Conservation (phyloP, 306 rosid genomes). For the Sicyos edulis region DNA sequence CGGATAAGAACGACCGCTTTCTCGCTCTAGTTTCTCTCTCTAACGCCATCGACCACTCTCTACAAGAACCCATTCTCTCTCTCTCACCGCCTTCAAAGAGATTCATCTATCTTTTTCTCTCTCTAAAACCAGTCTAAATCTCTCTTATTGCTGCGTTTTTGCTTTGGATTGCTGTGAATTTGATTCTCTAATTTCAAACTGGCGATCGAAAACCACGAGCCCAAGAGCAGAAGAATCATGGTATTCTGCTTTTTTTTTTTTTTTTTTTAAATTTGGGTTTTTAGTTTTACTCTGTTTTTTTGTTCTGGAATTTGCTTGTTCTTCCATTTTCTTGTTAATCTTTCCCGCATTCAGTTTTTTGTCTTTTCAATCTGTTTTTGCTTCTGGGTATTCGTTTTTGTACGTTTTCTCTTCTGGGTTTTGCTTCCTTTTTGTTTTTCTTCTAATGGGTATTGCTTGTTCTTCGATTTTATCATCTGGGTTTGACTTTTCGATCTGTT, state of each 20-base stretch:
- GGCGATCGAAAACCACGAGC: slow-evolving; percentile 95
- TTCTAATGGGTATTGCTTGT: neutral
- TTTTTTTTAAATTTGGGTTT: neutral
- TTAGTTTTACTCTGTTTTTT: neutral
- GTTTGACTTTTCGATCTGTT: neutral
- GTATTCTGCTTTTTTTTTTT: slow-evolving; percentile 23
- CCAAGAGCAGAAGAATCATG: slow-evolving; percentile 95
- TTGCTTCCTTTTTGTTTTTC: neutral
- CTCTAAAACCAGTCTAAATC: neutral
- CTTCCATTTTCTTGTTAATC: neutral
- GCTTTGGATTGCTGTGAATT: slow-evolving; percentile 3
- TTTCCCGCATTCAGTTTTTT: neutral
- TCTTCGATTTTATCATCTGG: neutral
- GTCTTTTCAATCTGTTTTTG: neutral
- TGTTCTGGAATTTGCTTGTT: slow-evolving; percentile 2
- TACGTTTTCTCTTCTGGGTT: neutral
- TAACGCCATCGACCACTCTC: slow-evolving; percentile 63
- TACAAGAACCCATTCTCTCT: slow-evolving; percentile 74
- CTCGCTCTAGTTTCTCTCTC: slow-evolving; percentile 24
- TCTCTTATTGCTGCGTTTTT: neutral
- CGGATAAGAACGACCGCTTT: slow-evolving; percentile 75
- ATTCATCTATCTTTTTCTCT: neutral
- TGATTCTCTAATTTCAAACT: slow-evolving; percentile 30
- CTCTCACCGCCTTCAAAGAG: slow-evolving; percentile 28
- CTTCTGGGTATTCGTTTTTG: neutral